Base-by-base conservation (phyloP, 768 basidiomycete species). In the Psilocybe cyanescens region DNA sequence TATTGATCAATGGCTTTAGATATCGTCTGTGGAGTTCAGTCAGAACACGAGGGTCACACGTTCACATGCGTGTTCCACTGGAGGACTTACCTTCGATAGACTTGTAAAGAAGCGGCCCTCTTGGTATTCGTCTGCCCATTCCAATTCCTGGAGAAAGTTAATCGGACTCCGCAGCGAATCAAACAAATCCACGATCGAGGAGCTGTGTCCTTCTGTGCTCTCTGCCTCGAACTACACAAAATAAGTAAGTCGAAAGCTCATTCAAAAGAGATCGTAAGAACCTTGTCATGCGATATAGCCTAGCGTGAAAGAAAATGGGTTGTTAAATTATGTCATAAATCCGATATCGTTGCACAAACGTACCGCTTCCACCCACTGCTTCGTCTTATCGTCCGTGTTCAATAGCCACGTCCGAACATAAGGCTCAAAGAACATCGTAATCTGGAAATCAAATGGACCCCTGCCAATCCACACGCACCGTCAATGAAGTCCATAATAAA, bases 181-280 rank as follows among this genome's bases (percentile, higher is more conserved):
- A 69, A 99, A 98, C 1, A 99, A 81, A 74, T 99, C 97, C 24
- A 95, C 89, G 57, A 99, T 96, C 0, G 97, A 99, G n/a, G 96
- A 95, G 67, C 94, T 97, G 69, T 96, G 93, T 0, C 92, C 92
- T 74, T 92, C 87, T 9, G 80, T 61, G 62, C 91, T 83, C 76
- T 95, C 84, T 58, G 93, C 82, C 79, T 95, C 83, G 66, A 93
- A 94, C 89, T 91, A 63, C 30, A 37, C n/a, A 29, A 39, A 6
- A 7, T 17, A 50, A 16, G 52, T 33, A 7, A 49, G 31, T 45
- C 16, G 8, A 44, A 24, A 59, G 49, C 51, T 66, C 29, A 64
- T 45, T 57, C 46, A 37, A 16, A 28, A 9, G 16, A 19, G 33
- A 11, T 46, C 33, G 24, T 46, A 50, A 75, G 39, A 63, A 94